These are phyloP conservation scores for Marasmius fiardii DNA, from an alignment of 1,284 basidiomycete genomes.

Conservation along the genomic window DNA sequence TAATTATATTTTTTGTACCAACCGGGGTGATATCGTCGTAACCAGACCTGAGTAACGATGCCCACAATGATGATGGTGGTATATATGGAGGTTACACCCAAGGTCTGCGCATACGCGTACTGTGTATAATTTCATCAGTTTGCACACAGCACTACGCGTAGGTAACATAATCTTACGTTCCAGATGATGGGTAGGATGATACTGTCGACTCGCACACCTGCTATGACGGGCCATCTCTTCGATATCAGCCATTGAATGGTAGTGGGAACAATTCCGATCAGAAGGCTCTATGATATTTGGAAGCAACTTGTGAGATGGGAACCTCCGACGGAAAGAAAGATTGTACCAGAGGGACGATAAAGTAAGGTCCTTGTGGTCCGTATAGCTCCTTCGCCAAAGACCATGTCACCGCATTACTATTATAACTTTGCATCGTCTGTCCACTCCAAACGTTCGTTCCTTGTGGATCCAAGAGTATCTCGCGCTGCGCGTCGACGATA, in stretches of 20 bases:
- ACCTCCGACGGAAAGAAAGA: not conserved
- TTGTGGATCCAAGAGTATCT: slow-evolving; percentile 42
- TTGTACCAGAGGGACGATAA: slow-evolving; percentile 42
- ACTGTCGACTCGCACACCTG: not conserved
- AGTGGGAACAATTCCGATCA: not conserved
- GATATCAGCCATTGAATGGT: slow-evolving; percentile 1
- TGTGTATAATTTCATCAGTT: not conserved
- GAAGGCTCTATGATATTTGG: not conserved
- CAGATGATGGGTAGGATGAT: not conserved
- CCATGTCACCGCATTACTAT: slow-evolving; percentile 58
- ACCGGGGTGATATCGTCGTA: not conserved
- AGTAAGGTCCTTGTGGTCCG: slow-evolving; percentile 43
- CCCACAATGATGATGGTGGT: slow-evolving; percentile 4
- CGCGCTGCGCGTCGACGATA: slow-evolving; percentile 46
- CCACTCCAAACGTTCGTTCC: slow-evolving; percentile 52
- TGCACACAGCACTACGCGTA: not conserved
- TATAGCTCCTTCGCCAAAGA: slow-evolving; percentile 48
- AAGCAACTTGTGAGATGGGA: not conserved
- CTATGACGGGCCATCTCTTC: not conserved
- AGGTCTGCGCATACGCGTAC: not conserved
- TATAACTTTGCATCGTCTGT: slow-evolving; percentile 49
- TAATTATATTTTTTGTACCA: slow-evolving; percentile 36
- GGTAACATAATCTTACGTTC: not conserved
- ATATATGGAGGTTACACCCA: slow-evolving; percentile 7
- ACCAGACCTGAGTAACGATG: not conserved